These are phyloP conservation scores for Iris macrosiphon DNA, from an alignment of 106 monocot species.

Conservation along the genomic window DNA sequence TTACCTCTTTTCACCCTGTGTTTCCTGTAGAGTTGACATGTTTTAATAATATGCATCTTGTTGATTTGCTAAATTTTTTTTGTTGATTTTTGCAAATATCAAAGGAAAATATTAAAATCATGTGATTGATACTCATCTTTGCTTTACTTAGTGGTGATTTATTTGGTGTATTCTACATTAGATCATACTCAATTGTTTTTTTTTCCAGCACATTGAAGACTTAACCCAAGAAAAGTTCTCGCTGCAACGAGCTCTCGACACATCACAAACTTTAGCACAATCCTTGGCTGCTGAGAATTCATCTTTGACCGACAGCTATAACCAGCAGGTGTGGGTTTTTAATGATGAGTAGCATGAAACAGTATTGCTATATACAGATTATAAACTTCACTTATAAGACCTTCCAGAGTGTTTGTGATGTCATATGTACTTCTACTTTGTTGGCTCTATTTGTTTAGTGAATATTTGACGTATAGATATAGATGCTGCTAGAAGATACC, in stretches of 20 bases:
- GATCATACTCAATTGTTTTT: not conserved
- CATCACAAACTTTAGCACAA: slow-evolving; percentile 58
- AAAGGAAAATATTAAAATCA: not conserved
- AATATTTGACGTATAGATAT: no score
- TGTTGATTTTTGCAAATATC: no score
- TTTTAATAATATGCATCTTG: no score
- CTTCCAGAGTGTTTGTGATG: no score
- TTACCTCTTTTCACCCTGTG: no score
- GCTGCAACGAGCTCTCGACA: slow-evolving; percentile 85
- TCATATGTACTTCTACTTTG: no score
- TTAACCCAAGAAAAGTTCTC: slow-evolving; percentile 93
- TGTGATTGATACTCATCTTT: not conserved
- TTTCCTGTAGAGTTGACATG: no score
- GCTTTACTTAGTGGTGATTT: not conserved
- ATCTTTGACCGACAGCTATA: slow-evolving; percentile 82
- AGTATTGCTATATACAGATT: no score
- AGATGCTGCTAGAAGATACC: no score
- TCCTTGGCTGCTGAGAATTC: slow-evolving; percentile 89
- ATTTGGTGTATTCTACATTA: not conserved
- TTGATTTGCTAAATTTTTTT: no score
- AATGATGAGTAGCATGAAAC: not conserved
- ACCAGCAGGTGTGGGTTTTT: slow-evolving; percentile 66
- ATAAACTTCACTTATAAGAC: no score
- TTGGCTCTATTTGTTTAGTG: no score
- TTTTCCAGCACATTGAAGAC: slow-evolving; percentile 92